A percentile compares a stretch with the other conserved stretches of the same genome.
Conservation (phyloP, 176 grass and related monocot genomes). For the Rhipidocladum racemiflorum region DNA sequence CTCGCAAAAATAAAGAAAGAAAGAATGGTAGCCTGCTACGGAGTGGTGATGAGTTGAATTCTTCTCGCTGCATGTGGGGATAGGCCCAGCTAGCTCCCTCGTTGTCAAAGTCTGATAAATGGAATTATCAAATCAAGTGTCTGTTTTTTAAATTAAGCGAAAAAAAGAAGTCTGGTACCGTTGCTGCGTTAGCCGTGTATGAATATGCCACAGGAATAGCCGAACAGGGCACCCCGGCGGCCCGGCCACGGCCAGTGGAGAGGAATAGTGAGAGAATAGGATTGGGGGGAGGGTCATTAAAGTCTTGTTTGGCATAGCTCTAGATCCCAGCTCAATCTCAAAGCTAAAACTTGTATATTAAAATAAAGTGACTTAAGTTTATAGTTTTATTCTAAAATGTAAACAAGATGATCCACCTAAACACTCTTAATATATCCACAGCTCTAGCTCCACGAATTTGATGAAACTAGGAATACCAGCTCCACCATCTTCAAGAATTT, state of each 20-base stretch:
- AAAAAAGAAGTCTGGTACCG: not conserved
- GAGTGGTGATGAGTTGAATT: not conserved
- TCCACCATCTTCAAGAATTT: no score
- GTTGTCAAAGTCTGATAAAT: slow-evolving; percentile 34
- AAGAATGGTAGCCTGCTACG: not conserved
- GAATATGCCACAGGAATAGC: slow-evolving; percentile 33
- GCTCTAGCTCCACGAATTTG: no score
- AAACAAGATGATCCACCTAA: no score
- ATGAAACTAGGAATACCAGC: no score
- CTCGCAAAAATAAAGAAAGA: no score
- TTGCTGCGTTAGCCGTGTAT: slow-evolving; percentile 1
- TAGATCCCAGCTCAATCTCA: no score
- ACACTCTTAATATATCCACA: no score
- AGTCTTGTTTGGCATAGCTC: no score
- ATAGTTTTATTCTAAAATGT: no score
- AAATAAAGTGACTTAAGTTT: no score
- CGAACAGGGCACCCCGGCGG: not conserved
- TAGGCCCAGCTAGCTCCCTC: not conserved
- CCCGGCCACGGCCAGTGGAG: slow-evolving; percentile 20
- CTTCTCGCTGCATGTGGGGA: slow-evolving; percentile 7
- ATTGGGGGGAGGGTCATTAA: not conserved
- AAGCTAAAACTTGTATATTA: no score
- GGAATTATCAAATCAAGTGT: not conserved
- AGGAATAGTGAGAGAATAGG: not conserved
- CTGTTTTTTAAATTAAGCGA: not conserved